A percentile compares a stretch with the other conserved stretches of the same genome.
phyloP scores from a whole-genome alignment of 176 grass and related monocot genomes.

The Triticum timopheevii region DNA sequence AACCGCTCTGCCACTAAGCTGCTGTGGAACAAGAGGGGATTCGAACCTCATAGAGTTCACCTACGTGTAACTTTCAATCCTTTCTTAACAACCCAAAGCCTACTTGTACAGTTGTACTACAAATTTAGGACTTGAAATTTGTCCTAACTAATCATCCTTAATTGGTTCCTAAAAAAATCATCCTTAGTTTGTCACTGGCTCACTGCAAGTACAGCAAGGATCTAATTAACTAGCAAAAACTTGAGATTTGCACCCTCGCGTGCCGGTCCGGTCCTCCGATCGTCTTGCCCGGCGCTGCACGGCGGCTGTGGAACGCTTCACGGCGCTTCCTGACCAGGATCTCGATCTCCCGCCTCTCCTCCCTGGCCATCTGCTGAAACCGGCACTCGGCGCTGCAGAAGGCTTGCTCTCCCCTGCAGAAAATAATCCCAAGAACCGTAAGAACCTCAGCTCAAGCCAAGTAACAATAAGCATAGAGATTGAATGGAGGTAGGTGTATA shows the following conservation, averaged over 20 bases:
- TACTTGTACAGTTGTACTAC: neutral
- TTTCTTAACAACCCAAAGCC: neutral
- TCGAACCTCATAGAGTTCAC: too few species aligned
- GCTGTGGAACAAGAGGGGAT: too few species aligned
- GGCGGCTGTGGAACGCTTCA: constrained; percentile 44
- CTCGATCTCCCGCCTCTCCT: constrained; percentile 59
- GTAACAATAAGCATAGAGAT: neutral
- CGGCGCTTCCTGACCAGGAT: constrained; percentile 32
- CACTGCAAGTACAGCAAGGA: too few species aligned
- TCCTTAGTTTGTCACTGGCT: too few species aligned
- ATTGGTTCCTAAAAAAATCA: too few species aligned
- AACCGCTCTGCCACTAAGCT: too few species aligned
- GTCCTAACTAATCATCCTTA: too few species aligned
- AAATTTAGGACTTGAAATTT: neutral
- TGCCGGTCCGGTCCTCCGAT: constrained; percentile 1
- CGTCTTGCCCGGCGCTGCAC: constrained; percentile 12
- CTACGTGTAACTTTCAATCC: neutral
- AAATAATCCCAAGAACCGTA: neutral
- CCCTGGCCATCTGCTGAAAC: constrained; percentile 44
- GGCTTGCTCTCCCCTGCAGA: constrained; percentile 60
- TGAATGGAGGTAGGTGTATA: neutral
- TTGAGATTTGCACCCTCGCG: constrained; percentile 30
- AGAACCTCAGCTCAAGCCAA: neutral
- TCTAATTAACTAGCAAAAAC: neutral
- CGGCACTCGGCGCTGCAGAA: constrained; percentile 68